These are phyloP conservation scores for Amauroascus niger DNA, from an alignment of 2,329 filamentous ascomycete genomes.

Conservation along the genomic window DNA sequence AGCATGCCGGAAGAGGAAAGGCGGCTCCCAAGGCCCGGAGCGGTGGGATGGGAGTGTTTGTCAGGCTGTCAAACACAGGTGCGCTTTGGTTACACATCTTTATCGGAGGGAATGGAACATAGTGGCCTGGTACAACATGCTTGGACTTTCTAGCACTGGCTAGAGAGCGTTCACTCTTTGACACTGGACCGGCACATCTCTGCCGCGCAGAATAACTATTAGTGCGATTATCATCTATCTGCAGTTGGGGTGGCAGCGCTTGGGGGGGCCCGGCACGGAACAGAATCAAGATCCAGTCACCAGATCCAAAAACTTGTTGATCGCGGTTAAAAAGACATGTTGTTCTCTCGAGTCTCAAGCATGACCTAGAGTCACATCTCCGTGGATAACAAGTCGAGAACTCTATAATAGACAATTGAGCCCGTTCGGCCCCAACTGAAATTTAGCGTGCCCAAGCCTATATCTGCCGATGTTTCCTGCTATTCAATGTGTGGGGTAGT, in stretches of 20 bases:
- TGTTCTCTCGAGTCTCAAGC: no score
- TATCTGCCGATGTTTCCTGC: background rate
- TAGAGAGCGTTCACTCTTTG: no score
- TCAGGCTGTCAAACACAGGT: conserved; percentile 1
- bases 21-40: background rate
- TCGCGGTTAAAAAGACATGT: conserved; percentile 1
- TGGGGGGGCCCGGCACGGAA: no score
- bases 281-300: no score
- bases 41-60: conserved; percentile 5
- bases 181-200: no score
- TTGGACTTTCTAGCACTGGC: no score
- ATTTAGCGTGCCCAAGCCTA: background rate
- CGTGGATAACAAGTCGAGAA: background rate
- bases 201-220: no score
- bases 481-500: background rate
- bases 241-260: no score
- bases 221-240: no score
- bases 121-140: no score
- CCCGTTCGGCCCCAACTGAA: background rate
- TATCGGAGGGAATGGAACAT: no score
- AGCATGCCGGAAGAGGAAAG: conserved; percentile 2
- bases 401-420: background rate
- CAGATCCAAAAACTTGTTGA: background rate
- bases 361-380: background rate
- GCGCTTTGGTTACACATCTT: background rate